Conservation (phyloP, 345 rosid species). For the Syzygium oleosum region DNA sequence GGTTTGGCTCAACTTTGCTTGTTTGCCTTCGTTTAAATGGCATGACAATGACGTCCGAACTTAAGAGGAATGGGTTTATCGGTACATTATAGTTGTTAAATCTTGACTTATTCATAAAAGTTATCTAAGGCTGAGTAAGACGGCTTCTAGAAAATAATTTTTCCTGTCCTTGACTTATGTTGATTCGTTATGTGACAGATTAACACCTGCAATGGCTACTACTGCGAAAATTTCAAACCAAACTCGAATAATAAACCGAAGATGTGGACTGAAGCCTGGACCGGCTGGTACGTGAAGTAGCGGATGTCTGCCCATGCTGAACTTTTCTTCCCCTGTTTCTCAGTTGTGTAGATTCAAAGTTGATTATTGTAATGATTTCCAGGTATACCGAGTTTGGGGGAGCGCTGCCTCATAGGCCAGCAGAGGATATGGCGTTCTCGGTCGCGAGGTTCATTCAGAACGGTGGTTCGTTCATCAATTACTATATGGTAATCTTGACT, state of each 20-base stretch:
- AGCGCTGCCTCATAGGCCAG: conserved; percentile 33
- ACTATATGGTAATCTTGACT: conserved; percentile 24
- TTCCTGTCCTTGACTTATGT: not conserved
- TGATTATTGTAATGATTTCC: not conserved
- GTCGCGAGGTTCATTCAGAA: conserved; percentile 40
- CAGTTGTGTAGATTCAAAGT: not conserved
- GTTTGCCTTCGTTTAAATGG: not conserved
- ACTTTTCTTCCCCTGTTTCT: not conserved
- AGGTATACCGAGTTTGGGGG: conserved; percentile 37
- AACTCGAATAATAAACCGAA: conserved; percentile 59
- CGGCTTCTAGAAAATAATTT: not conserved
- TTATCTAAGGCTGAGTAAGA: not conserved
- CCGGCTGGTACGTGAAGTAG: conserved; percentile 42
- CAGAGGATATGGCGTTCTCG: conserved; percentile 34
- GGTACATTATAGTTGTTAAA: not conserved
- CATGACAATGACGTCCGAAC: not conserved
- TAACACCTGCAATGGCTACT: conserved; percentile 78
- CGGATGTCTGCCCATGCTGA: not conserved
- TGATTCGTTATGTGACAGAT: conserved; percentile 26
- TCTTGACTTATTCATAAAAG: not conserved
- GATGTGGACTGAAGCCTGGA: conserved; percentile 93
- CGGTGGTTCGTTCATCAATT: conserved; percentile 33
- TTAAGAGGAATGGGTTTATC: not conserved
- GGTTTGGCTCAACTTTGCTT: not conserved
- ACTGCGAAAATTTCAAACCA: conserved; percentile 64